A percentile compares a stretch with the other conserved stretches of the same genome.
These are phyloP conservation scores for Tetratostichococcus sp. DNA, from an alignment of 139 green algal genomes.

Conservation along the genomic window DNA sequence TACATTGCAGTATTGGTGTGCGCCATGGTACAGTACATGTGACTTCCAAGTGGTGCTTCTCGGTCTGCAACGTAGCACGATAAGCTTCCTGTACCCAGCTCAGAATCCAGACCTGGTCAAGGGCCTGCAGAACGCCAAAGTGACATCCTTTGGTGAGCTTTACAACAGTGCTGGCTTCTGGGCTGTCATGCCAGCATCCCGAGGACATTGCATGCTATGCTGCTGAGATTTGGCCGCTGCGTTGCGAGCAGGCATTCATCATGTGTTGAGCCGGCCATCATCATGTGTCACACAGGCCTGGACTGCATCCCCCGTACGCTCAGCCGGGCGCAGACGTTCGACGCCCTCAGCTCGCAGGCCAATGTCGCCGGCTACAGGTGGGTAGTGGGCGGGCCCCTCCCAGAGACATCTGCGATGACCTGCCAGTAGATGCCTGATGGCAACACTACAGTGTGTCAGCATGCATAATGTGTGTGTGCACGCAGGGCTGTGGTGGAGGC, in stretches of 20 bases:
- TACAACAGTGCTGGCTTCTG: neutral
- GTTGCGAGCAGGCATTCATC: no score
- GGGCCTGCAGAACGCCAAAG: slow-evolving; percentile 44
- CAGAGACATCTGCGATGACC: no score
- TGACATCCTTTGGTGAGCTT: slow-evolving; percentile 63
- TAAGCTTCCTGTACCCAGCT: slow-evolving; percentile 75
- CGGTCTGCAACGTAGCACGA: slow-evolving; percentile 33
- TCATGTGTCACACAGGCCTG: slow-evolving; percentile 76
- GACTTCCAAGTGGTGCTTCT: neutral
- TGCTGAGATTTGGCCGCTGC: no score
- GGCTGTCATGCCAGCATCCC: no score
- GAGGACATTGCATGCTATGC: no score
- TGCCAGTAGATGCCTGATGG: no score
- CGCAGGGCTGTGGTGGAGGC: slow-evolving; percentile 77
- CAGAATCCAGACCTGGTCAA: slow-evolving; percentile 76
- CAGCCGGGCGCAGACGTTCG: slow-evolving; percentile 75
- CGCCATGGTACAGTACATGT: no score
- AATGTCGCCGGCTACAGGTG: slow-evolving; percentile 80
- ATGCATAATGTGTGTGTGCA: no score
- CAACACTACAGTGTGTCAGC: no score
- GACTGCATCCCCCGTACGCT: slow-evolving; percentile 84
- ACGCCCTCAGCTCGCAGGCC: slow-evolving; percentile 78
- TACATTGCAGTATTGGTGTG: neutral
- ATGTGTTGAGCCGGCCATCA: no score
- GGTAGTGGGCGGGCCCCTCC: neutral